A percentile compares a stretch with the other conserved stretches of the same genome.
phyloP scores from a whole-genome alignment of 108 stramenopile genomes.

The Nitzschia sp. region DNA sequence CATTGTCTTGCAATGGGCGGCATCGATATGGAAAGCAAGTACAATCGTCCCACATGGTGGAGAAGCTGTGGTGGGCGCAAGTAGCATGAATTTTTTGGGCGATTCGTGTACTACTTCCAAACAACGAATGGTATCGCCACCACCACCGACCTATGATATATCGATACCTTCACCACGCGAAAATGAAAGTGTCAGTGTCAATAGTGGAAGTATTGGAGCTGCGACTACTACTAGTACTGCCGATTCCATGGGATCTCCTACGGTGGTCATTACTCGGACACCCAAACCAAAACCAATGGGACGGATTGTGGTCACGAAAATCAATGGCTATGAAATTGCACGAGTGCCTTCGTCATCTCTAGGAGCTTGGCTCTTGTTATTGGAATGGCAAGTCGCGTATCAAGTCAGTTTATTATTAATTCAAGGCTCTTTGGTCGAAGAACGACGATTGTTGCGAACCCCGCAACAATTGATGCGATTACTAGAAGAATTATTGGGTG shows the following conservation, averaged over 20 bases:
- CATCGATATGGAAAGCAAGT: conserved; percentile 36
- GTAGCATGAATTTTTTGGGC: conserved; percentile 13
- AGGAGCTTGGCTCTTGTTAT: neutral
- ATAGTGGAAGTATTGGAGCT: neutral
- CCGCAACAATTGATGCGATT: conserved; percentile 27
- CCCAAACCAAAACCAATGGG: conserved; percentile 9
- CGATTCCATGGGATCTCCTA: neutral
- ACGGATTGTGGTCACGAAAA: conserved; percentile 54
- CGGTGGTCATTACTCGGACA: neutral
- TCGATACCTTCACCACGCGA: too few species aligned
- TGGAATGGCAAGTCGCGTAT: conserved; percentile 61
- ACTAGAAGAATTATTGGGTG: conserved; percentile 6
- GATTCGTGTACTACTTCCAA: neutral
- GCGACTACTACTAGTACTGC: conserved; percentile 2
- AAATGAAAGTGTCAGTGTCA: too few species aligned
- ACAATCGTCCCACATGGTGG: too few species aligned
- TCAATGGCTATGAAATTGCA: conserved; percentile 28
- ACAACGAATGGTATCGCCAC: neutral
- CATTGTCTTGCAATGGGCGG: conserved; percentile 82
- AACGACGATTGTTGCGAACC: conserved; percentile 51
- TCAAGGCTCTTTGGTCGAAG: conserved; percentile 39
- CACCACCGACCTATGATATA: neutral
- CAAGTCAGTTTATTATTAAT: conserved; percentile 58
- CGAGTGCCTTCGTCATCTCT: conserved; percentile 3
- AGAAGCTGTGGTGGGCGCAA: too few species aligned